Evolutionary conservation across 2,329 filamentous ascomycete species (phyloP), one percentile per base, ranked within the genome.

Genomic region (Aspergillus fructus): DNA sequence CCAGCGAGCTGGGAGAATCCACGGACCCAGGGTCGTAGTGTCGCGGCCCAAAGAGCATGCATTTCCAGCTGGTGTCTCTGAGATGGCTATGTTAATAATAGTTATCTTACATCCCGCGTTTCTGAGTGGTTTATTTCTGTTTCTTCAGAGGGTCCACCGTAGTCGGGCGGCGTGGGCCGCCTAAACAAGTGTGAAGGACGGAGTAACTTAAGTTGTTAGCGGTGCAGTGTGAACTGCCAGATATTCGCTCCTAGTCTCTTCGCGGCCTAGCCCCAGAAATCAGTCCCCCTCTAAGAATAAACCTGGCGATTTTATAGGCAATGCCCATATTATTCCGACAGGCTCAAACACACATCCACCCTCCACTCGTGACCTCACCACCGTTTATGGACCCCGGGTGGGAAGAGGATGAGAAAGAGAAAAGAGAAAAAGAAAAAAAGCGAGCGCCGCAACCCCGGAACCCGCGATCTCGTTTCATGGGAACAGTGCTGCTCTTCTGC

Each of bases 121-220:
- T 48, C 40, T 48, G 49, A 41, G 56, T 60, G 48, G 52, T 40
- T 50, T 49, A 27, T 30, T 46, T 53, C 52, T 40, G 39, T 23
- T 52, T 48, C 49, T 59, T 47, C 55, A 55, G 58, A 51, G 52
- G 59, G 60, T 59, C 64, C 64, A 64, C 64, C 50, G 61, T 37
- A 13, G 34, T 56, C 53, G 53, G 61, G 59, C 63, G 61, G 63
- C 61, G 60, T 64, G 62, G 58, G 55, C 62, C 61, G 61, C 52
- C 51, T 52, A 51, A 66, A 64, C 53, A 54, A 54, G 56, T 30
- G 27, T 13, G n/a, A 3, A 21, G 21, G 21, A 21, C 21, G 21
- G 21, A 37, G 12, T 37, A n/a, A 37, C 34, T 37, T 13, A 37
- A 37, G 34, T 37, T n/a, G 60, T 55, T 55, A 58, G 57, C 60